Conservation (phyloP, 1,284 basidiomycete species). For the Lignosus rhinocerotis region DNA sequence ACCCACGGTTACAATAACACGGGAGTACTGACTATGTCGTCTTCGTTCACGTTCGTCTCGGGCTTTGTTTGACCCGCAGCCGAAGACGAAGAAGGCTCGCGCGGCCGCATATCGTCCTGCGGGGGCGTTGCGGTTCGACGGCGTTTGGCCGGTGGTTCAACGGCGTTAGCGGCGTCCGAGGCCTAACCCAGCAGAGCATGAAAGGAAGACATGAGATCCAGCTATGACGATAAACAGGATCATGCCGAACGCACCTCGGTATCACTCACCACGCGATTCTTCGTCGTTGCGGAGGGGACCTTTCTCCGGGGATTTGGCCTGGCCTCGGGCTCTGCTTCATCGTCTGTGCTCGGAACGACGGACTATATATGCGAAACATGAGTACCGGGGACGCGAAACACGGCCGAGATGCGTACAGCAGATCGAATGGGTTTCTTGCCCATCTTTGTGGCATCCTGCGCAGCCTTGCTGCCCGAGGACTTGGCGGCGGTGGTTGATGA, state of each 20-base stretch:
- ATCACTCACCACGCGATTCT: constrained; percentile 12
- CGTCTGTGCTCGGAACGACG: constrained; percentile 26
- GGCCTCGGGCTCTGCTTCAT: constrained; percentile 8
- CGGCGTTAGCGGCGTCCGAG: constrained; percentile 6
- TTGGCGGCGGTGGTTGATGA: constrained; percentile 1
- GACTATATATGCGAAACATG: constrained; percentile 17
- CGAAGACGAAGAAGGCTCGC: not conserved
- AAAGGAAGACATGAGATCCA: not conserved
- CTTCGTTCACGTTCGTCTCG: not conserved
- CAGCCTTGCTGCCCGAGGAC: not conserved
- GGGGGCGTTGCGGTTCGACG: constrained; percentile 12
- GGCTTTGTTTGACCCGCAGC: not conserved
- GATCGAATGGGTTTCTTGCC: constrained; percentile 23
- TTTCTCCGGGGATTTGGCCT: constrained; percentile 5
- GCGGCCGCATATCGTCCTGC: not conserved
- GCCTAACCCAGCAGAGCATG: constrained; percentile 2
- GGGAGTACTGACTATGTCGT: not conserved
- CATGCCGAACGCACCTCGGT: constrained; percentile 4
- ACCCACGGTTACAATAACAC: too few relatives aligned
- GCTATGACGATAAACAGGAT: not conserved
- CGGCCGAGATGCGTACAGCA: constrained; percentile 18
- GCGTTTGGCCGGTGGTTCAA: constrained; percentile 23
- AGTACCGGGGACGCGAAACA: not conserved
- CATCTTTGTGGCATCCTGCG: constrained; percentile 4
- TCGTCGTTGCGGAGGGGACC: not conserved